These are phyloP conservation scores for Luffa aegyptiaca DNA, from an alignment of 306 rosid species.

Conservation along the genomic window DNA sequence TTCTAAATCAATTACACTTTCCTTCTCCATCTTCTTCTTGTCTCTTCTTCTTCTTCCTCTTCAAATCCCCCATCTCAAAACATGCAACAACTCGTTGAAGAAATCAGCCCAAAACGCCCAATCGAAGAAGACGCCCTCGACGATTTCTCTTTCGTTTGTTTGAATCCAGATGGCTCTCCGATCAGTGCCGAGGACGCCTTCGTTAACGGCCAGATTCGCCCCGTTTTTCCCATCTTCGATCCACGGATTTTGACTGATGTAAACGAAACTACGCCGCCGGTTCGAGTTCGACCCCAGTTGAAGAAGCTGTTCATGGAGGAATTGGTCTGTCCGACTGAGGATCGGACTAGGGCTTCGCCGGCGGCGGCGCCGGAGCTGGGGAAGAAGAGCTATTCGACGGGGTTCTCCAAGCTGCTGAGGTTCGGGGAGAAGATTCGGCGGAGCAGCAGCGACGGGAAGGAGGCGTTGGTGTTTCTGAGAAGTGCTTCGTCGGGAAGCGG, in stretches of 20 bases:
- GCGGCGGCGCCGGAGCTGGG: constrained; percentile 20
- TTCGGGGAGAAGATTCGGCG: constrained; percentile 47
- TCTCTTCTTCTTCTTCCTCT: too few relatives aligned
- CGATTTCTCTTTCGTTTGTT: constrained; percentile 52
- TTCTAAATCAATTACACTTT: too few relatives aligned
- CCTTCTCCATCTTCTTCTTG: not conserved
- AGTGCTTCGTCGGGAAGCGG: constrained; percentile 14
- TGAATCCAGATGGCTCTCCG: constrained; percentile 42
- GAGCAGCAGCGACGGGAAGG: constrained; percentile 81
- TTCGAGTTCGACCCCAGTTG: constrained; percentile 24
- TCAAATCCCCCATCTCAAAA: not conserved
- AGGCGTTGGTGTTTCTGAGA: constrained; percentile 54
- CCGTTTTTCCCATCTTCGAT: constrained; percentile 51
- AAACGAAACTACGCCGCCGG: not conserved
- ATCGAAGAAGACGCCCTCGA: not conserved
- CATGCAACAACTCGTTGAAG: not conserved
- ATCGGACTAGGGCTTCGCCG: not conserved
- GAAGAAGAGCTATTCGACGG: constrained; percentile 76
- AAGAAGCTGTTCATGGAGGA: constrained; percentile 44
- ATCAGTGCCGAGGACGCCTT: constrained; percentile 67
- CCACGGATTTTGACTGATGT: constrained; percentile 25
- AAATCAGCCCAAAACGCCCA: not conserved
- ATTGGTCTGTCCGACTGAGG: not conserved
- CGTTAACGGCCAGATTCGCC: constrained; percentile 64
- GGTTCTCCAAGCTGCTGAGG: constrained; percentile 68